Evolutionary conservation across 306 rosid genomes (phyloP), one percentile per base, ranked within the genome.

Genomic region (Cyclanthera cordifolia): DNA sequence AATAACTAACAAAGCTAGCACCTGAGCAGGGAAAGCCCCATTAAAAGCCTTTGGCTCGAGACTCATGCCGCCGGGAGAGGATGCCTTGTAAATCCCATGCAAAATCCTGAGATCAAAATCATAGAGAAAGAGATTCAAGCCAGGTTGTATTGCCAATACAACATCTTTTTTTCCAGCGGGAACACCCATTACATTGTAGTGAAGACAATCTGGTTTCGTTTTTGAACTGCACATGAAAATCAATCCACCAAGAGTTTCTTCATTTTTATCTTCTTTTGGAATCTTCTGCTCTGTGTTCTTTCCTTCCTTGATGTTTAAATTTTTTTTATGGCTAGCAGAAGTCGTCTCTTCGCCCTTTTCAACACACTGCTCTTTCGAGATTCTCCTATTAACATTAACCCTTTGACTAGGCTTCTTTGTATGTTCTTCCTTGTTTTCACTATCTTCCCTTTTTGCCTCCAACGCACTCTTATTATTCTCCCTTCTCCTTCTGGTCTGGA

Each of bases 21-120:
- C 96, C 98, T 93, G 96, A 82, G 84, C 86, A 78, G 98, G 98
- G 80, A 93, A 93, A 43, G 87, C 81, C 47, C 98, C 96, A 70
- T 82, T 78, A 15, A 93, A 93, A 67, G 96, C 98, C 53, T 77
- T 79, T 9, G 95, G 98, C 81, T 93, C 96, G 51, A 93, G 89
- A 76, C 75, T 87, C 85, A 90, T 72, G 61, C 87, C 85, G 74
- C 98, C 95, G 11, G 88, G 68, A 70, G 96, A 89, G 55, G 94
- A 77, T 59, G 98, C 98, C 69, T 76, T 80, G 74, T 80, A 93
- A 75, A 93, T 53, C 67, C 98, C 98, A 69, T 89, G 86, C 71
- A 93, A 72, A 70, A 93, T 80, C 89, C 79, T 93, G 74, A 87
- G 94, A 75, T 93, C 96, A 75, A 89, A 89, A 77, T 93, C 98